These are phyloP conservation scores for Neurospora tetraspora DNA, from an alignment of 495 filamentous ascomycete species.

Conservation along the genomic window DNA sequence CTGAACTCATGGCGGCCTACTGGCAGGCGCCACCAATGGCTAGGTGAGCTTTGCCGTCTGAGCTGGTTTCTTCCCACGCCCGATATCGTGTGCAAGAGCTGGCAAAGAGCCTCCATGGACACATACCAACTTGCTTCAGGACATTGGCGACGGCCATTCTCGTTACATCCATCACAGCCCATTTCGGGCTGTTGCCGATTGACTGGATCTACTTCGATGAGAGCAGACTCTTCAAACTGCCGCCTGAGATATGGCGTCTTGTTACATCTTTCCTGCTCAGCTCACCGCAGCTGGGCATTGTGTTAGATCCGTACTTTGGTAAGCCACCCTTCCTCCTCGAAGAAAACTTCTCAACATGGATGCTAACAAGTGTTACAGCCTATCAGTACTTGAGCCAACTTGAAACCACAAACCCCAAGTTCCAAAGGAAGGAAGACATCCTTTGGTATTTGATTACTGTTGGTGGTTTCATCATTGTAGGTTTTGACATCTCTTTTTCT, in stretches of 20 bases:
- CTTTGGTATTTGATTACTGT: slow-evolving; percentile 40
- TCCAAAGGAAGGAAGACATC: slow-evolving; percentile 34
- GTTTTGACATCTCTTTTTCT: slow-evolving; percentile 13
- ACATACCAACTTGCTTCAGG: slow-evolving; percentile 31
- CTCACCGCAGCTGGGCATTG: slow-evolving; percentile 47
- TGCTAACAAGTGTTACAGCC: slow-evolving; percentile 8
- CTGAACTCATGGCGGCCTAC: slow-evolving; percentile 50
- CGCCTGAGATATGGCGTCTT: slow-evolving; percentile 48
- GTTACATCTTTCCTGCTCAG: slow-evolving; percentile 67
- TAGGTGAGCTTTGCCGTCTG: slow-evolving; percentile 39
- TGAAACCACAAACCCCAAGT: slow-evolving; percentile 31
- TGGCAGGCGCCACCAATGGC: slow-evolving; percentile 62
- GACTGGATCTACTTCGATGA: slow-evolving; percentile 49
- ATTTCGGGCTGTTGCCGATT: slow-evolving; percentile 48
- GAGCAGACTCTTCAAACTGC: slow-evolving; percentile 46
- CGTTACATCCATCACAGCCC: slow-evolving; percentile 48
- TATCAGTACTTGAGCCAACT: slow-evolving; percentile 36
- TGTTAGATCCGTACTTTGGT: slow-evolving; percentile 82
- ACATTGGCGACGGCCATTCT: slow-evolving; percentile 62
- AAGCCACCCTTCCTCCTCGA: slow-evolving; percentile 19
- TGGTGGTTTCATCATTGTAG: slow-evolving; percentile 34
- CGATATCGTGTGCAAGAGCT: background rate
- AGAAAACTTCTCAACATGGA: background rate
- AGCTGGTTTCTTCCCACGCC: background rate
- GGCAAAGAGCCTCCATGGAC: background rate